Conservation (phyloP, 1,284 basidiomycete species). For the Mycosarcoma mackinlayi region DNA sequence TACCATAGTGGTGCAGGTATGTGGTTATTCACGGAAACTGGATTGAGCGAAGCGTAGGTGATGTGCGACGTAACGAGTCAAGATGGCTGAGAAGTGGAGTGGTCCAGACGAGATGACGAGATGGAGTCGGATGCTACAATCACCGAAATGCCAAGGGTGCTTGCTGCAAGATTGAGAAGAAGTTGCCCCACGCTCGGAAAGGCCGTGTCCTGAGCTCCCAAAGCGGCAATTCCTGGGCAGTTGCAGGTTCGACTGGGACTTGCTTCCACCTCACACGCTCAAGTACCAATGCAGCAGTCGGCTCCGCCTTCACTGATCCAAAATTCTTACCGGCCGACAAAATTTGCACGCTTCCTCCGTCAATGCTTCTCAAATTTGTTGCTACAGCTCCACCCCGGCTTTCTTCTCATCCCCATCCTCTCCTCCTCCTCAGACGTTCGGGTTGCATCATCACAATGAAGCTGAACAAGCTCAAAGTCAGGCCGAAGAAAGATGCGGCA, state of each 20-base stretch:
- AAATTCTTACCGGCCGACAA: conserved; percentile 24
- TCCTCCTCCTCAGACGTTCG: background rate
- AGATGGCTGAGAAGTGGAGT: too few species aligned
- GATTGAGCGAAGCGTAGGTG: too few species aligned
- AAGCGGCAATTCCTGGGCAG: background rate
- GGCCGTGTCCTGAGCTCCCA: background rate
- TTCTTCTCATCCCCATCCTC: conserved; percentile 18
- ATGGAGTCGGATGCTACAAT: background rate
- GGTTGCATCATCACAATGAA: conserved; percentile 44
- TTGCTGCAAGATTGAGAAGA: conserved; percentile 1
- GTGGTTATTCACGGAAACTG: too few species aligned
- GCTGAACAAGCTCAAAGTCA: conserved; percentile 65
- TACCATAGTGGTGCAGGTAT: conserved; percentile 18
- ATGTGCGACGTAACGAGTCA: too few species aligned
- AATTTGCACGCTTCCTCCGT: background rate
- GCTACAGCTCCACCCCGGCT: conserved; percentile 6
- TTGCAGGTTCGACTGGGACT: background rate
- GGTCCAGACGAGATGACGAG: too few species aligned
- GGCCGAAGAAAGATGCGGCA: conserved; percentile 77
- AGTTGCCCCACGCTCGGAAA: conserved; percentile 25
- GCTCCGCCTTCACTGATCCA: conserved; percentile 8
- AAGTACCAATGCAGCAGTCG: conserved; percentile 18
- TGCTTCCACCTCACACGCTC: conserved; percentile 34
- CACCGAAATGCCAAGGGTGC: background rate
- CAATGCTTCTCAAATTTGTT: conserved; percentile 6